Percentiles rank a stretch among this genome's conserved stretches.
These are phyloP conservation scores for Rhizomucor pusillus DNA, from an alignment of 371 early-diverging fungal species.

Conservation along the genomic window DNA sequence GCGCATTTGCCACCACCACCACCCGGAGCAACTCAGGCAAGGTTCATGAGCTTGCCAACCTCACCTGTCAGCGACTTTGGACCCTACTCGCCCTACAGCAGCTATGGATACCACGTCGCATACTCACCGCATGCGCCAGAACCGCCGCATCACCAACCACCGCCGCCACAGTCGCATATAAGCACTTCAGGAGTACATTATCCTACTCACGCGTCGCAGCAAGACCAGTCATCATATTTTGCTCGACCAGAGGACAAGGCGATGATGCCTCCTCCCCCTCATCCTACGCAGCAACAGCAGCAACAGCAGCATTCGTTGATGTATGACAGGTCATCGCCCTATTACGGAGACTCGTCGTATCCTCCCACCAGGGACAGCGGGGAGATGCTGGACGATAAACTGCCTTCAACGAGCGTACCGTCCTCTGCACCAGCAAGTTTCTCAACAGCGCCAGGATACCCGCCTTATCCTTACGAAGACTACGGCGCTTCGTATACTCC, in stretches of 20 bases:
- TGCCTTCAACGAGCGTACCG: too few species aligned
- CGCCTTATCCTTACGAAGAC: too few species aligned
- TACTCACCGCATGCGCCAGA: conserved; percentile 16
- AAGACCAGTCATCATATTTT: conserved; percentile 1
- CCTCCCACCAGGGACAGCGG: too few species aligned
- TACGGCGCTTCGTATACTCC: too few species aligned
- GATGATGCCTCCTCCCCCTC: not conserved
- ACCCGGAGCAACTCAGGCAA: conserved; percentile 1
- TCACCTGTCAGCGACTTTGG: conserved; percentile 27
- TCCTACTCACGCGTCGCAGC: not conserved
- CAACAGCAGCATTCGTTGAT: too few species aligned
- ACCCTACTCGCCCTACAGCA: conserved; percentile 18
- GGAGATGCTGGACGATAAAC: too few species aligned
- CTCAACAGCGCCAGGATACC: too few species aligned
- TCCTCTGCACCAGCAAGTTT: too few species aligned
- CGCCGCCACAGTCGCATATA: conserved; percentile 1
- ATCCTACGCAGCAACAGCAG: too few species aligned
- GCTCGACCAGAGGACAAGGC: not conserved
- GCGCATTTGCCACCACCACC: conserved; percentile 12
- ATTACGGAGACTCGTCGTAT: too few species aligned
- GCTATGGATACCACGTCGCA: too few species aligned
- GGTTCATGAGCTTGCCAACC: conserved; percentile 13
- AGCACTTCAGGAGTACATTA: not conserved
- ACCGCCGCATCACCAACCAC: conserved; percentile 9
- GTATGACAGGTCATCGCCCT: too few species aligned